These are phyloP conservation scores for Durotheca rogersii DNA, from an alignment of 495 filamentous ascomycete genomes.

Conservation along the genomic window DNA sequence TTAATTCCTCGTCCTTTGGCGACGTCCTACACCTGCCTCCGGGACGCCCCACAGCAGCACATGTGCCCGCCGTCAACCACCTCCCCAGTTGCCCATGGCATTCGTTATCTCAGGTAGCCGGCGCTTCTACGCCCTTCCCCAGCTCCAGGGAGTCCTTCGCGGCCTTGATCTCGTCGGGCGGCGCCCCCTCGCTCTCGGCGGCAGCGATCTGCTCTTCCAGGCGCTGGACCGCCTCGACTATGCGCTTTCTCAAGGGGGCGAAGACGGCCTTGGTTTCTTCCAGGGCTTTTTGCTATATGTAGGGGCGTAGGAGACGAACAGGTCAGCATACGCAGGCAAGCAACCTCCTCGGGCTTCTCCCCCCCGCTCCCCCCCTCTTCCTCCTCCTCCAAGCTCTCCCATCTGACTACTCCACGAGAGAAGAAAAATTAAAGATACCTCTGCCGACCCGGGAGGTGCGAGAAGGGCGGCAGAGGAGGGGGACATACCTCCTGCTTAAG, in stretches of 20 bases:
- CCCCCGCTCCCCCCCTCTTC: too few species aligned
- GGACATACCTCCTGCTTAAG: conserved; percentile 80
- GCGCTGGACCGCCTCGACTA: conserved; percentile 63
- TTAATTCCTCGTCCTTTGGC: too few species aligned
- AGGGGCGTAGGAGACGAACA: too few species aligned
- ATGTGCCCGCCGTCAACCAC: too few species aligned
- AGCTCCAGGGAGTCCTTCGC: conserved; percentile 54
- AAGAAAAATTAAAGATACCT: too few species aligned
- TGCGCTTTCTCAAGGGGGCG: conserved; percentile 63
- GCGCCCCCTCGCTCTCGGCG: conserved; percentile 57
- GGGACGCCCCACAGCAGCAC: too few species aligned
- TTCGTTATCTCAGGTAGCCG: conserved; percentile 30
- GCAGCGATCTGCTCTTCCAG: conserved; percentile 61
- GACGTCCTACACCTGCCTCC: too few species aligned
- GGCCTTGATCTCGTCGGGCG: conserved; percentile 61
- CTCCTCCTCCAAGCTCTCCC: too few species aligned
- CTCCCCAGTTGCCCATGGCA: conserved; percentile 4
- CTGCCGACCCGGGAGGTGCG: too few species aligned
- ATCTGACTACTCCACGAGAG: too few species aligned
- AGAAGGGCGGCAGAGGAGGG: background rate
- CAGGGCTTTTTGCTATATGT: conserved; percentile 65
- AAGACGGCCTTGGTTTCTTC: conserved; percentile 84
- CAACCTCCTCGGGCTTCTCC: too few species aligned
- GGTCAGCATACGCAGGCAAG: too few species aligned
- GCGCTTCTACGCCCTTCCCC: conserved; percentile 41